These are phyloP conservation scores for Mrakiaceae sp. DNA, from an alignment of 1,284 basidiomycete species.

Conservation along the genomic window DNA sequence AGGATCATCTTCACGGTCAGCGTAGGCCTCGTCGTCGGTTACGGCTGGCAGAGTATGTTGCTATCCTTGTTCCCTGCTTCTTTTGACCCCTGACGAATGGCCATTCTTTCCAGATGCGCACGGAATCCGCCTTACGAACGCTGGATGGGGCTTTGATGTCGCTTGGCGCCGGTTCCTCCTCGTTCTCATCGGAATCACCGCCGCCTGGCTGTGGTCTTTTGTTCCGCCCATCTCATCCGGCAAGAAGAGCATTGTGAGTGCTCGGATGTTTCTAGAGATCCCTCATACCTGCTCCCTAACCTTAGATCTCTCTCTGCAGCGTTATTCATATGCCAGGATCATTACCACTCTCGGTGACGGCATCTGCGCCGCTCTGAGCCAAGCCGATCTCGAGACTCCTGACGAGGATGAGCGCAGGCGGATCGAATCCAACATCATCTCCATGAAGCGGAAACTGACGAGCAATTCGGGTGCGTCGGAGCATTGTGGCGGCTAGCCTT, in stretches of 20 bases:
- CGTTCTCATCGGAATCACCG: constrained; percentile 19
- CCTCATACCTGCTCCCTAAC: no score
- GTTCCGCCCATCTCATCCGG: constrained; percentile 10
- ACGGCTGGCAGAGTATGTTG: constrained; percentile 18
- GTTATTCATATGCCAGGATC: constrained; percentile 1
- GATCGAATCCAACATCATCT: constrained; percentile 12
- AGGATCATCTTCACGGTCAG: constrained; percentile 10
- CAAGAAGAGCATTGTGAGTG: constrained; percentile 10
- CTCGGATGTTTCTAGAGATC: background rate
- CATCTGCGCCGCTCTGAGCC: constrained; percentile 3
- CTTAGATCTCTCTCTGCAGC: background rate
- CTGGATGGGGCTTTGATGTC: constrained; percentile 18
- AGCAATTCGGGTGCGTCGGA: background rate
- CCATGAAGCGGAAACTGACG: constrained; percentile 12
- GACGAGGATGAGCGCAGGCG: constrained; percentile 1
- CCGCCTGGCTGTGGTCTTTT: constrained; percentile 17
- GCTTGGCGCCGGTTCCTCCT: constrained; percentile 18
- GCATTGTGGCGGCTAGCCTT: background rate
- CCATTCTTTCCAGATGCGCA: constrained; percentile 9
- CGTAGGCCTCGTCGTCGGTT: constrained; percentile 12
- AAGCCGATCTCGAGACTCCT: background rate
- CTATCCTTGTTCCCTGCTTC: background rate
- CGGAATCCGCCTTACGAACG: constrained; percentile 18
- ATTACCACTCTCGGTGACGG: constrained; percentile 13
- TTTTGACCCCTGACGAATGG: background rate